These are phyloP conservation scores for Isabelozyma pseudorhagii DNA, from an alignment of 805 yeast genomes.

Conservation along the genomic window DNA sequence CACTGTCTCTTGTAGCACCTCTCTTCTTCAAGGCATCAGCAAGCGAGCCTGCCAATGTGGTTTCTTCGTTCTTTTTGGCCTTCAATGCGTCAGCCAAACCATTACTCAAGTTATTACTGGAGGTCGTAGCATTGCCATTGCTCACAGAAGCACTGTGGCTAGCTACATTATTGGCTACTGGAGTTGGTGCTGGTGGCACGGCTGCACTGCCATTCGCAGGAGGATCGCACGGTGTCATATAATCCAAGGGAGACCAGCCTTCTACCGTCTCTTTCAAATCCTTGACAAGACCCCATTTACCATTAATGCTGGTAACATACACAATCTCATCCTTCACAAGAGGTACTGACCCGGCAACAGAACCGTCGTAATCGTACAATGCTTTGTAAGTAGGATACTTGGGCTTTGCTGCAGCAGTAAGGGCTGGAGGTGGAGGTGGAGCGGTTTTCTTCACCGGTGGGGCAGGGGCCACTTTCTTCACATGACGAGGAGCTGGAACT, in stretches of 20 bases:
- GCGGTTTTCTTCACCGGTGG: slow-evolving; percentile 53
- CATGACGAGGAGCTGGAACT: slow-evolving; percentile 22
- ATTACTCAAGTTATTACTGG: slow-evolving; percentile 36
- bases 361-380: slow-evolving; percentile 83
- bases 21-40: slow-evolving; percentile 85
- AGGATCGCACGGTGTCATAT: slow-evolving; percentile 59
- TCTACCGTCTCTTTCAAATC: slow-evolving; percentile 69
- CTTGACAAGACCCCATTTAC: slow-evolving; percentile 94
- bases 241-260: slow-evolving; percentile 99
- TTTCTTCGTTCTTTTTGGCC: slow-evolving; percentile 61
- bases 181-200: slow-evolving; percentile 37
- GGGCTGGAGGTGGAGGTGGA: slow-evolving; percentile 62
- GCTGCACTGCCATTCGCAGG: slow-evolving; percentile 33
- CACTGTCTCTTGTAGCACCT: slow-evolving; percentile 62
- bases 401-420: slow-evolving; percentile 52
- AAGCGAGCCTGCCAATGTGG: slow-evolving; percentile 72
- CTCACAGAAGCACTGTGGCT: slow-evolving; percentile 11
- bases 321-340: slow-evolving; percentile 73
- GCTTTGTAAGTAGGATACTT: slow-evolving; percentile 79
- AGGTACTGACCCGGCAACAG: slow-evolving; percentile 79
- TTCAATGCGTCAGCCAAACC: slow-evolving; percentile 69
- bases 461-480: slow-evolving; percentile 48
- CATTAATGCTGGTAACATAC: slow-evolving; percentile 67
- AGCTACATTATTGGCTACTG: slow-evolving; percentile 12
- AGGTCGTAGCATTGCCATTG: slow-evolving; percentile 9